A percentile compares a stretch with the other conserved stretches of the same genome.
These are phyloP conservation scores for Cladosporium sp. DNA, from an alignment of 2,329 filamentous ascomycete genomes.

Conservation along the genomic window DNA sequence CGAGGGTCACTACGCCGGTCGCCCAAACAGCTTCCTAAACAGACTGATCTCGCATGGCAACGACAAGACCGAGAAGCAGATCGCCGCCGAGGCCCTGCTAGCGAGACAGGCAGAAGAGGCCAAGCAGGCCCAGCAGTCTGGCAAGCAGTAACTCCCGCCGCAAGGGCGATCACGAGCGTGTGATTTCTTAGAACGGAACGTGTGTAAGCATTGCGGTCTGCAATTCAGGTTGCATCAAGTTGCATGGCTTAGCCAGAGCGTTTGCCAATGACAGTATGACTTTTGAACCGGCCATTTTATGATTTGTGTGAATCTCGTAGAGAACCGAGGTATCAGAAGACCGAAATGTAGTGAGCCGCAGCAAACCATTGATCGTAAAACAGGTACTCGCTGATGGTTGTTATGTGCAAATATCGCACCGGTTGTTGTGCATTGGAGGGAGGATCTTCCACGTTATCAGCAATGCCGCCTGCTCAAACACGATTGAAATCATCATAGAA, in stretches of 20 bases:
- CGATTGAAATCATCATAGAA: neutral
- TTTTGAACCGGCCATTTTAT: neutral
- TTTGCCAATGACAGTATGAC: slow-evolving; percentile 11
- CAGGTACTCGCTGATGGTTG: neutral
- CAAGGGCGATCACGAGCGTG: neutral
- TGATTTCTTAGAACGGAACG: neutral
- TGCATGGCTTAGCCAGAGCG: slow-evolving; percentile 11
- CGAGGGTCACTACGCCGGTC: slow-evolving; percentile 34
- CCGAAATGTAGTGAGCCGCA: neutral
- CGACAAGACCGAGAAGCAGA: slow-evolving; percentile 42
- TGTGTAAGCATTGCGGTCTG: slow-evolving; percentile 12
- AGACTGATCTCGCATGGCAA: slow-evolving; percentile 41
- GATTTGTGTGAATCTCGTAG: neutral
- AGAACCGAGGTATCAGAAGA: neutral
- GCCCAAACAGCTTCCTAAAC: slow-evolving; percentile 40
- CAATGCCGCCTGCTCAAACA: neutral
- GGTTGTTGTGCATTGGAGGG: neutral
- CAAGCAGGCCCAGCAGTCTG: neutral
- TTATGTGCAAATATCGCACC: neutral
- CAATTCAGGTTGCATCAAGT: neutral
- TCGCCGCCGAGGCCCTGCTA: slow-evolving; percentile 26
- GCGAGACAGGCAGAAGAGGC: slow-evolving; percentile 1
- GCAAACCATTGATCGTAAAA: too few relatives aligned
- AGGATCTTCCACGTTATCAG: neutral
- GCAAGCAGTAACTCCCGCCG: neutral